These are phyloP conservation scores for Daldinia caldariorum DNA, from an alignment of 495 filamentous ascomycete genomes.

Conservation along the genomic window DNA sequence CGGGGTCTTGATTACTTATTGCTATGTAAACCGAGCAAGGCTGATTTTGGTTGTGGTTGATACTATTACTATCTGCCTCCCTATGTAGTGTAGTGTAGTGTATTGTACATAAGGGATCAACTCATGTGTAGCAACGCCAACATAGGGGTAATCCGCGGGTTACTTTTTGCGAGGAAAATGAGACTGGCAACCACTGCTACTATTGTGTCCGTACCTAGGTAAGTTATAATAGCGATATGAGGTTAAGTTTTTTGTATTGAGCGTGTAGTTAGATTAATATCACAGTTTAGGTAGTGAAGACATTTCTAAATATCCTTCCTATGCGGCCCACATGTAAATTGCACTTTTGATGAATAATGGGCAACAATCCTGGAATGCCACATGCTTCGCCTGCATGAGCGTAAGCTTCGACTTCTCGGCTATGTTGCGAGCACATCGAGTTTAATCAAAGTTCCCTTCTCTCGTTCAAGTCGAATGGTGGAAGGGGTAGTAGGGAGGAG, in stretches of 20 bases:
- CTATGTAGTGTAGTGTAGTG: too few relatives aligned
- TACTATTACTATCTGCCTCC: slow-evolving; percentile 5
- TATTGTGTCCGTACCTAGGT: not conserved
- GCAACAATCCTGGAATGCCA: slow-evolving; percentile 41
- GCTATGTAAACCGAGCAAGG: not conserved
- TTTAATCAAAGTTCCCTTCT: slow-evolving; percentile 10
- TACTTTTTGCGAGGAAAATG: not conserved
- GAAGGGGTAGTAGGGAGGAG: not conserved
- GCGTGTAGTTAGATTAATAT: not conserved
- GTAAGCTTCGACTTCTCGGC: slow-evolving; percentile 8
- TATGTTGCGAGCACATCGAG: slow-evolving; percentile 10
- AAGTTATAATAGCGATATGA: not conserved
- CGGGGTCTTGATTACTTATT: slow-evolving; percentile 14
- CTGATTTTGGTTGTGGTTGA: slow-evolving; percentile 1
- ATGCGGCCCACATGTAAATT: slow-evolving; percentile 31
- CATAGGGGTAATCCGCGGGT: slow-evolving; percentile 1
- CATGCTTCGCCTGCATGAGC: slow-evolving; percentile 40
- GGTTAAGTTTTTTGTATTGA: not conserved
- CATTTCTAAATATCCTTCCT: slow-evolving; percentile 23
- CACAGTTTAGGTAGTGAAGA: slow-evolving; percentile 6
- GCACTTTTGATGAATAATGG: slow-evolving; percentile 26
- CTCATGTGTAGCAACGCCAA: not conserved
- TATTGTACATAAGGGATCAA: not conserved
- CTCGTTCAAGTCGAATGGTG: too few relatives aligned
- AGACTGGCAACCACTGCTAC: not conserved